A percentile compares a stretch with the other conserved stretches of the same genome.
These are phyloP conservation scores for Colletotrichum lentis DNA, from an alignment of 2,329 filamentous ascomycete genomes.

Conservation along the genomic window DNA sequence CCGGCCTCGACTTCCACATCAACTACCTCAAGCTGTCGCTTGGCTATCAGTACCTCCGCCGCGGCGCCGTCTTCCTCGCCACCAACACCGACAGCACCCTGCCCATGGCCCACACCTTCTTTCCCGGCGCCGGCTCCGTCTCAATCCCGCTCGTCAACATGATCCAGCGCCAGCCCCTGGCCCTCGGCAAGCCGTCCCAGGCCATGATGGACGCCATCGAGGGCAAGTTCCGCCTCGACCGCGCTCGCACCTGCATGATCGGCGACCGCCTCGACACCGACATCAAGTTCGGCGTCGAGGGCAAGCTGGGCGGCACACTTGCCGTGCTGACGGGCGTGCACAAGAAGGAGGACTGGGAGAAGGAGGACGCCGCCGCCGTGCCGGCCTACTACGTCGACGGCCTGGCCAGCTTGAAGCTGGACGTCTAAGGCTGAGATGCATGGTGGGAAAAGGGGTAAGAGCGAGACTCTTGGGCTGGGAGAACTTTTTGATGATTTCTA, in stretches of 20 bases:
- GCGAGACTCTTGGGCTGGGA: background rate
- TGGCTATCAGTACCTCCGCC: conserved; percentile 84
- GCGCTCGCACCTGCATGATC: conserved; percentile 89
- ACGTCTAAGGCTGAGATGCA: conserved; percentile 34
- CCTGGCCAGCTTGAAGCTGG: conserved; percentile 73
- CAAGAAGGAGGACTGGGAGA: conserved; percentile 83
- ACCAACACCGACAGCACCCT: conserved; percentile 94
- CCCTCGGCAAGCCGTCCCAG: conserved; percentile 93
- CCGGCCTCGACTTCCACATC: conserved; percentile 90
- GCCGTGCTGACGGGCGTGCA: conserved; percentile 90
- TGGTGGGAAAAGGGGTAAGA: no score
- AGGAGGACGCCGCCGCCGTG: conserved; percentile 70
- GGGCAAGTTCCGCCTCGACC: conserved; percentile 90
- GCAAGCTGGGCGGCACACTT: conserved; percentile 87
- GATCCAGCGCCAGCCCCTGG: conserved; percentile 72
- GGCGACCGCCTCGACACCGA: conserved; percentile 94
- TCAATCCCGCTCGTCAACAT: conserved; percentile 81
- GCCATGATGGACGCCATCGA: conserved; percentile 99
- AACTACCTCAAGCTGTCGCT: conserved; percentile 92
- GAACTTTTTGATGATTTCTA: conserved; percentile 13
- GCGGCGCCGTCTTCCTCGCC: conserved; percentile 85
- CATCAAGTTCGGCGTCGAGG: conserved; percentile 93
- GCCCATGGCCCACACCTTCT: conserved; percentile 81
- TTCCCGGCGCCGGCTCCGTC: conserved; percentile 89
- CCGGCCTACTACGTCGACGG: conserved; percentile 86